Evolutionary conservation across 2,329 filamentous ascomycete genomes (phyloP).

Genomic region (Ophioceras dolichostomum): DNA sequence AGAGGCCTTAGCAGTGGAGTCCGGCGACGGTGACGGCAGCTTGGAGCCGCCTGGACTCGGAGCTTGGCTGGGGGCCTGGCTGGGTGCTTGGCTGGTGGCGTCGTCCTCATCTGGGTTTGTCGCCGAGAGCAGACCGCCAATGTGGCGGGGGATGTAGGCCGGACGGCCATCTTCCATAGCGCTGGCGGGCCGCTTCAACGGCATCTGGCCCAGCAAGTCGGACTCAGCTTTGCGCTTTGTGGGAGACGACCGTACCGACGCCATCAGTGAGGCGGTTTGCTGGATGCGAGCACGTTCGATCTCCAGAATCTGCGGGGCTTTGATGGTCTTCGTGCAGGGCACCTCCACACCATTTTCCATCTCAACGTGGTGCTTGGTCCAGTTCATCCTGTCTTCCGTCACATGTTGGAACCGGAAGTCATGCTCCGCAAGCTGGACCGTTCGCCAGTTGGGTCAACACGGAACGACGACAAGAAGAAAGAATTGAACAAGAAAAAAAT

Average conservation of each 20-base stretch:
- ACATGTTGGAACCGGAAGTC: background rate
- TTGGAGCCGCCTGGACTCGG: constrained; percentile 4
- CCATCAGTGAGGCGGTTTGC: constrained; percentile 14
- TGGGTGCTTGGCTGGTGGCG: constrained; percentile 10
- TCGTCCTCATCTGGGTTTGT: constrained; percentile 15
- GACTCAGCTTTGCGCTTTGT: constrained; percentile 39
- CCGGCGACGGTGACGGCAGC: constrained; percentile 7
- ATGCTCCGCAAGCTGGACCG: background rate
- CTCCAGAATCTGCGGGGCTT: constrained; percentile 12
- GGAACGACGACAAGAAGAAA: background rate
- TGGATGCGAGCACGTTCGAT: constrained; percentile 20
- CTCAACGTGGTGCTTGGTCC: constrained; percentile 1
- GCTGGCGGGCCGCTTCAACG: constrained; percentile 29
- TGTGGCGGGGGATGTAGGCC: constrained; percentile 24
- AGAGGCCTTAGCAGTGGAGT: constrained; percentile 10
- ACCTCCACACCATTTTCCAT: constrained; percentile 15
- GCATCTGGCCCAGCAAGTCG: constrained; percentile 34
- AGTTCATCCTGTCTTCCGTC: constrained; percentile 1
- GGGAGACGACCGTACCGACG: constrained; percentile 10
- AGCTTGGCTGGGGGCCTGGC: constrained; percentile 9
- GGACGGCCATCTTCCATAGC: constrained; percentile 14
- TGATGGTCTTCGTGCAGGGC: constrained; percentile 15
- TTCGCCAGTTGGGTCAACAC: too few relatives aligned
- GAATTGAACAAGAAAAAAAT: constrained; percentile 5
- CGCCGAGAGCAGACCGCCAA: constrained; percentile 23